Evolutionary conservation across 106 monocot species (phyloP).

Genomic region (Acorus gramineus): DNA sequence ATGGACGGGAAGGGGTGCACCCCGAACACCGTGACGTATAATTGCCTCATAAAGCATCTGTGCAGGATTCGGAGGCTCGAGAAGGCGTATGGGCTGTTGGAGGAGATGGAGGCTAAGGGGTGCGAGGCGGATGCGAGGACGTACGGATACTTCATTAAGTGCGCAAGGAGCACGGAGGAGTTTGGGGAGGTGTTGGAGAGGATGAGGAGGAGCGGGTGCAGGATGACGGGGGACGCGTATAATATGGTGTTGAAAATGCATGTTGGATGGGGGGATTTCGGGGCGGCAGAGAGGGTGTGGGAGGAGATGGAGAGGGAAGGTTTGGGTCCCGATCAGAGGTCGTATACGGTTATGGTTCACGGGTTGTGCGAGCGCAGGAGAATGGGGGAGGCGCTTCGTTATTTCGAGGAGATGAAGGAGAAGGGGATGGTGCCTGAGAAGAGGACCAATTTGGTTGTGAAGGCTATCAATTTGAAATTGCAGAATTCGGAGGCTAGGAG

Average conservation of each 20-base stretch:
- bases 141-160: slow-evolving; percentile 59
- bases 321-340: slow-evolving; percentile 69
- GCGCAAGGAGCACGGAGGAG: slow-evolving; percentile 37
- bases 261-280: slow-evolving; percentile 44
- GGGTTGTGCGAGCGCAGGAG: slow-evolving; percentile 45
- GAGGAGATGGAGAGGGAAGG: slow-evolving; percentile 61
- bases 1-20: slow-evolving; percentile 54
- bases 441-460: slow-evolving; percentile 48
- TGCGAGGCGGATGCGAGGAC: slow-evolving; percentile 54
- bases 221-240: slow-evolving; percentile 39
- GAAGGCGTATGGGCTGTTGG: slow-evolving; percentile 58
- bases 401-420: slow-evolving; percentile 42
- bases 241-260: slow-evolving; percentile 65
- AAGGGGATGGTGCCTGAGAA: slow-evolving; percentile 74
- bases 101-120: slow-evolving; percentile 68
- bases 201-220: slow-evolving; percentile 49
- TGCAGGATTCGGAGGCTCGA: slow-evolving; percentile 71
- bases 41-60: slow-evolving; percentile 74
- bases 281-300: slow-evolving; percentile 41
- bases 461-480: slow-evolving; percentile 35
- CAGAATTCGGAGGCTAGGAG: too few relatives aligned
- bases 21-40: slow-evolving; percentile 71
- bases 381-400: slow-evolving; percentile 43
- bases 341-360: slow-evolving; percentile 72
- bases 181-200: slow-evolving; percentile 25